Percentiles rank a stretch among this genome's conserved stretches.
These are phyloP conservation scores for Blastocystis sp. DNA, from an alignment of 352 stramenopile species.

Conservation along the genomic window DNA sequence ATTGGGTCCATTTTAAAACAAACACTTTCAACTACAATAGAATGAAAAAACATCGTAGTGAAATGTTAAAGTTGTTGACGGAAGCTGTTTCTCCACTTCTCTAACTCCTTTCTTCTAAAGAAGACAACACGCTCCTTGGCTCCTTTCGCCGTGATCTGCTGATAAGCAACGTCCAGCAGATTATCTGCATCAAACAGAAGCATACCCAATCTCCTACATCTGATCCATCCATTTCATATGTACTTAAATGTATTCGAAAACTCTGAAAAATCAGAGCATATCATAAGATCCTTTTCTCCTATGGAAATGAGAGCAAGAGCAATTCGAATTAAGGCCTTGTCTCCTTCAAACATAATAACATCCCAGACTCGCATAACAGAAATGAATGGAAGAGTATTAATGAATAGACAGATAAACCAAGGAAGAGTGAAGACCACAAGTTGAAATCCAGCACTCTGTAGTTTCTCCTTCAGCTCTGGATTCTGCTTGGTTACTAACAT, in stretches of 20 bases:
- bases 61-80: slow-evolving; percentile 2
- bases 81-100: slow-evolving; percentile 15
- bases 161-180: slow-evolving; percentile 59
- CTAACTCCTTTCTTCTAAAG: slow-evolving; percentile 48
- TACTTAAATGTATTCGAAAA: slow-evolving; percentile 57
- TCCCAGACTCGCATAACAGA: slow-evolving; percentile 55
- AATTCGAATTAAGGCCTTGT: slow-evolving; percentile 61
- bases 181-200: slow-evolving; percentile 60
- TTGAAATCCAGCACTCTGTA: background rate
- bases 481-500: slow-evolving; percentile 24
- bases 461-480: background rate
- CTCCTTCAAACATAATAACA: slow-evolving; percentile 55
- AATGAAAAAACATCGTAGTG: slow-evolving; percentile 12
- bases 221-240: background rate
- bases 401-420: slow-evolving; percentile 61
- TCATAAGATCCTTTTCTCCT: slow-evolving; percentile 20
- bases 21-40: background rate
- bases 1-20: background rate
- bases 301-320: slow-evolving; percentile 44
- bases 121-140: slow-evolving; percentile 32
- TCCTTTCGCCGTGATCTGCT: slow-evolving; percentile 25
- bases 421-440: slow-evolving; percentile 47
- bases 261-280: slow-evolving; percentile 26
- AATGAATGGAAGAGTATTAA: slow-evolving; percentile 56
- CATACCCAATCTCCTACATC: slow-evolving; percentile 13